Evolutionary conservation across 768 basidiomycete genomes (phyloP), one percentile per base, ranked within the genome.

Genomic region (Heimioporus sp.): DNA sequence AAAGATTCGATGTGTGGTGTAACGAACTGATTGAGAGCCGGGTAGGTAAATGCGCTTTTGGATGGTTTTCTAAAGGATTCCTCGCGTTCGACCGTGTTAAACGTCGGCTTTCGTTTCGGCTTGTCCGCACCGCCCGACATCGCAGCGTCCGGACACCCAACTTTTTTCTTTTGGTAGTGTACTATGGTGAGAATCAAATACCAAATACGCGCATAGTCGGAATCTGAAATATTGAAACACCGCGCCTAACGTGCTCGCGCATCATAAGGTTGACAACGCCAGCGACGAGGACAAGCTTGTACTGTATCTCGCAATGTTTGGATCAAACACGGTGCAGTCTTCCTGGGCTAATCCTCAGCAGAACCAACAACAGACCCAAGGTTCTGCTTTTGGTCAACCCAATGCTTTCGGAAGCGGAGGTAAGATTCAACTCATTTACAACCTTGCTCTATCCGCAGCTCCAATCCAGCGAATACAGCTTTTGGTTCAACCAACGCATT

Each of bases 1-100:
- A 99, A 98, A 36, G 91, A 93, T 68, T 98, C 90, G 55, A 98
- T 82, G 67, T 98, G 95, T 7, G 97, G 96, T 20, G 82, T 75
- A 48, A 98, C 92, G 62, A 98, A 91, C 71, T 96, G 91, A 60
- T 97, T 92, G 54, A 98, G 77, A 48, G 90, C 89, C 17, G 83
- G 83, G 57, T 90, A 83, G 12, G 85, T 82, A 20, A 88, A 80
- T 19, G 81, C 81, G 38, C 80, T 71, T 58, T 78, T 76, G 24
- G 87, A 78, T 0, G 96, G 97, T 51, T 84, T 76, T 68, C 80
- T 79, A 72, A 97, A 97, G 5, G 77, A 68, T 8, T 82, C 73
- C 73, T 97, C 93, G 49, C 95, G 80, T 28, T 76, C 76, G 46
- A 95, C 78, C 5, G 94, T 96, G 65, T 86, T 80, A 67, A 96